phyloP scores from a whole-genome alignment of 805 yeast species.

The Torulaspora gathmanii region DNA sequence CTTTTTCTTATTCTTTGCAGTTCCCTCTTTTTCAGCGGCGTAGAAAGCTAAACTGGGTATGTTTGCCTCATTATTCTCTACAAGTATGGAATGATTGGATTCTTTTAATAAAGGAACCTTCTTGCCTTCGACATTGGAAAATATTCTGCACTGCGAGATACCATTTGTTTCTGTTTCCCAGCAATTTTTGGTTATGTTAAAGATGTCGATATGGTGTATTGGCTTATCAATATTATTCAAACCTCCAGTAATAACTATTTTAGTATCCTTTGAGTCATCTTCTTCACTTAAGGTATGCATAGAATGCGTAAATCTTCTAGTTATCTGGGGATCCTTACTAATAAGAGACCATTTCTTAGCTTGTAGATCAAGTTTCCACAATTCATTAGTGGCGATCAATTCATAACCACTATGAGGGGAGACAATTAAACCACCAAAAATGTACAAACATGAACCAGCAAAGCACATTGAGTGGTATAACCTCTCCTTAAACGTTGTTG shows the following conservation, averaged over 20 bases:
- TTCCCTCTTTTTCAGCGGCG: constrained; percentile 13
- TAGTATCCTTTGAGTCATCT: constrained; percentile 32
- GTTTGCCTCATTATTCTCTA: constrained; percentile 30
- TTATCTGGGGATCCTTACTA: constrained; percentile 37
- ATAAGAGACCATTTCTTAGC: constrained; percentile 52
- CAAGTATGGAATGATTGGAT: constrained; percentile 26
- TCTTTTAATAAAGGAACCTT: constrained; percentile 17
- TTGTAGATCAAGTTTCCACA: constrained; percentile 61
- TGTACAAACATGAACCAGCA: constrained; percentile 46
- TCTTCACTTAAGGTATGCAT: constrained; percentile 37
- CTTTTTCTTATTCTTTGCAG: constrained; percentile 14
- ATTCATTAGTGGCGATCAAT: constrained; percentile 51
- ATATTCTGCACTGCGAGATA: constrained; percentile 11
- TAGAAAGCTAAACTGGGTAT: constrained; percentile 28
- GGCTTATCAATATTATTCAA: constrained; percentile 33
- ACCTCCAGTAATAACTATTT: constrained; percentile 34
- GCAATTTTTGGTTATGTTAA: constrained; percentile 26
- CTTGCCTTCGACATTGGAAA: constrained; percentile 23
- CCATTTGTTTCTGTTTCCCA: constrained; percentile 30
- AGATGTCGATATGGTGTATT: constrained; percentile 30
- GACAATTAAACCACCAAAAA: constrained; percentile 61
- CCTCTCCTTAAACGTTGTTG: constrained; percentile 34
- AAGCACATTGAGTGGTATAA: constrained; percentile 56
- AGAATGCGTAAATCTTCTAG: constrained; percentile 50
- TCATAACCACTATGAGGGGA: constrained; percentile 37